Conservation (phyloP, 2,329 filamentous ascomycete genomes). For the Dendrostoma leiphaemia region DNA sequence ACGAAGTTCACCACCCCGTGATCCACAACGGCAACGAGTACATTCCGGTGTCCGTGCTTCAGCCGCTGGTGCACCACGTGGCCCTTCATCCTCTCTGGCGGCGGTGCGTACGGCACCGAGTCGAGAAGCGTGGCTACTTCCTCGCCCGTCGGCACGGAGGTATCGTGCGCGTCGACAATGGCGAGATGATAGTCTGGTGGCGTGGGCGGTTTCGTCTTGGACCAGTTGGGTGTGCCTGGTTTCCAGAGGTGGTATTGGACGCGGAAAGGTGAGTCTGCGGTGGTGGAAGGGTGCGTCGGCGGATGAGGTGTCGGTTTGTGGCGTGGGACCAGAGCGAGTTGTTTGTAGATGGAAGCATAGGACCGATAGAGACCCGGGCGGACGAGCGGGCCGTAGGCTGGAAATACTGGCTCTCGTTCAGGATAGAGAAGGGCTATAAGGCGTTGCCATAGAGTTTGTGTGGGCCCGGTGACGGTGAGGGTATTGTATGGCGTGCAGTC, state of each 20-base stretch:
- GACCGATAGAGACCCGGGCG: constrained; percentile 63
- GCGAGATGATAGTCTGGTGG: constrained; percentile 81
- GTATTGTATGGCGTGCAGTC: constrained; percentile 3
- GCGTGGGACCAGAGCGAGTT: constrained; percentile 70
- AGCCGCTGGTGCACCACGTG: constrained; percentile 70
- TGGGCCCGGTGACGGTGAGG: constrained; percentile 8
- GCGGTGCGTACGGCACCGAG: constrained; percentile 69
- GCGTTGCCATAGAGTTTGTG: constrained; percentile 47
- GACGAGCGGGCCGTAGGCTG: constrained; percentile 55
- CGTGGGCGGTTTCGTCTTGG: constrained; percentile 70
- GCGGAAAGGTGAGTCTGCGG: constrained; percentile 57
- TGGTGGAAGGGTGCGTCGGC: constrained; percentile 26
- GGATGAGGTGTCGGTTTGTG: constrained; percentile 52
- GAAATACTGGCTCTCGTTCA: constrained; percentile 24
- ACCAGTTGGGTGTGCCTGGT: constrained; percentile 60
- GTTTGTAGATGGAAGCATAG: constrained; percentile 70
- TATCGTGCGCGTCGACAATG: constrained; percentile 73
- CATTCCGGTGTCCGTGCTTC: constrained; percentile 81
- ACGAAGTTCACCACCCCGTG: constrained; percentile 88
- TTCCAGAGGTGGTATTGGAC: constrained; percentile 85
- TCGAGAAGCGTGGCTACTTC: constrained; percentile 72
- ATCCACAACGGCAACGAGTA: constrained; percentile 85
- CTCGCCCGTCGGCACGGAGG: constrained; percentile 68
- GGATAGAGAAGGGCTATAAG: constrained; percentile 46
- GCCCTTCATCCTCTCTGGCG: constrained; percentile 36